Evolutionary conservation across 768 basidiomycete genomes (phyloP).

Genomic region (Trametes cubensis): DNA sequence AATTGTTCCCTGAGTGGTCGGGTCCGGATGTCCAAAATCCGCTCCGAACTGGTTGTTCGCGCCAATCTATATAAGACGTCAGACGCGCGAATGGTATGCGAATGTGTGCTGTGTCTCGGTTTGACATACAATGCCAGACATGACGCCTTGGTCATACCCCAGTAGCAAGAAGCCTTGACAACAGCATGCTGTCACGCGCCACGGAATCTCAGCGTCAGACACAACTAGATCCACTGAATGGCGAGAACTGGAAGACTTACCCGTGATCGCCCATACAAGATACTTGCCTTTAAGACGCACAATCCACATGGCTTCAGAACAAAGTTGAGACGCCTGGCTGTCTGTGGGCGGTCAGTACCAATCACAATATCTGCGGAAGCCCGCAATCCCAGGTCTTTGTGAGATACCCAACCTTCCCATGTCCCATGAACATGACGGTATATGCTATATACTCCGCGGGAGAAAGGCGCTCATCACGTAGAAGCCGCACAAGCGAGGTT

Average conservation of each 20-base stretch:
- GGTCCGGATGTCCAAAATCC: conserved; percentile 42
- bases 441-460: conserved; percentile 20
- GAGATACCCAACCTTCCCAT: background rate
- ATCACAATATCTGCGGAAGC: background rate
- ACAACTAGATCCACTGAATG: background rate
- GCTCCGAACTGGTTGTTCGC: conserved; percentile 45
- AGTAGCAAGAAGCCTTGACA: conserved; percentile 44
- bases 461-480: conserved; percentile 17
- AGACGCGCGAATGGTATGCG: background rate
- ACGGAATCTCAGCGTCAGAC: background rate
- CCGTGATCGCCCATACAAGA: conserved; percentile 45
- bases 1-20: conserved; percentile 43
- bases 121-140: conserved; percentile 42
- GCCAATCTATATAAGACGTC: conserved; percentile 35
- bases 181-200: conserved; percentile 38
- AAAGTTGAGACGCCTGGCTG: background rate
- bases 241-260: conserved; percentile 26
- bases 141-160: conserved; percentile 46
- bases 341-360: too few relatives aligned
- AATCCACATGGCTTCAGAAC: conserved; percentile 37
- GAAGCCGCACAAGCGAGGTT: conserved; percentile 6
- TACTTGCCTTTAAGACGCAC: conserved; percentile 40
- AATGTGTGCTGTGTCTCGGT: background rate
- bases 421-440: background rate
- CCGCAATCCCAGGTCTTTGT: background rate